Evolutionary conservation across 2,329 filamentous ascomycete species (phyloP).

Genomic region (Lecanicillium sp.): DNA sequence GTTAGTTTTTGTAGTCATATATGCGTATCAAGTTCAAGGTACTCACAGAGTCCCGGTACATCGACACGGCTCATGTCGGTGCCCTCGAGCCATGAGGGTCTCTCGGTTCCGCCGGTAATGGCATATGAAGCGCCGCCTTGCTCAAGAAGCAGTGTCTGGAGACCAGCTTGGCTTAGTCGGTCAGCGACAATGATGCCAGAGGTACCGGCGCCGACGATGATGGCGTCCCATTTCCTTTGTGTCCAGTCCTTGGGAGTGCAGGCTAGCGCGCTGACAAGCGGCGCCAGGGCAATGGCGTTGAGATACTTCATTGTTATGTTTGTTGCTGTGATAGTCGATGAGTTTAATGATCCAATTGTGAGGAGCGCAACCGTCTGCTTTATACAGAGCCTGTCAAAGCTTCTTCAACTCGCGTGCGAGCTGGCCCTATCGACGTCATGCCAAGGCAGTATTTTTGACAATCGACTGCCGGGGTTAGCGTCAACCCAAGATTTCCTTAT

Average conservation of each 20-base stretch:
- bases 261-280: slow-evolving; percentile 10
- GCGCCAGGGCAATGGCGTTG: not conserved
- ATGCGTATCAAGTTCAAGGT: too few species aligned
- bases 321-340: not conserved
- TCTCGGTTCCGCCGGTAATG: slow-evolving; percentile 40
- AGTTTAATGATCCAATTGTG: not conserved
- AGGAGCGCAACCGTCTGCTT: not conserved
- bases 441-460: not conserved
- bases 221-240: slow-evolving; percentile 22
- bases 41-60: slow-evolving; percentile 43
- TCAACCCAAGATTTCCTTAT: slow-evolving; percentile 1
- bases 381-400: slow-evolving; percentile 1
- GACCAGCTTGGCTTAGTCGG: slow-evolving; percentile 44
- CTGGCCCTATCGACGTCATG: slow-evolving; percentile 4
- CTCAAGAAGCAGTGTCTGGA: slow-evolving; percentile 46
- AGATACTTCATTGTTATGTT: slow-evolving; percentile 2
- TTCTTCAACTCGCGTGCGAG: not conserved
- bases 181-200: slow-evolving; percentile 48
- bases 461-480: not conserved
- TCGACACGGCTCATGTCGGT: slow-evolving; percentile 46
- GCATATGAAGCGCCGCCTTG: slow-evolving; percentile 45
- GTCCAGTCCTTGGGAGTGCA: slow-evolving; percentile 16
- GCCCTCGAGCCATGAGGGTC: slow-evolving; percentile 41
- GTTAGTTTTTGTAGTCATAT: not conserved
- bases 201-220: slow-evolving; percentile 45